phyloP scores from a whole-genome alignment of 352 stramenopile species.

The Phytophthora ohioensis region DNA sequence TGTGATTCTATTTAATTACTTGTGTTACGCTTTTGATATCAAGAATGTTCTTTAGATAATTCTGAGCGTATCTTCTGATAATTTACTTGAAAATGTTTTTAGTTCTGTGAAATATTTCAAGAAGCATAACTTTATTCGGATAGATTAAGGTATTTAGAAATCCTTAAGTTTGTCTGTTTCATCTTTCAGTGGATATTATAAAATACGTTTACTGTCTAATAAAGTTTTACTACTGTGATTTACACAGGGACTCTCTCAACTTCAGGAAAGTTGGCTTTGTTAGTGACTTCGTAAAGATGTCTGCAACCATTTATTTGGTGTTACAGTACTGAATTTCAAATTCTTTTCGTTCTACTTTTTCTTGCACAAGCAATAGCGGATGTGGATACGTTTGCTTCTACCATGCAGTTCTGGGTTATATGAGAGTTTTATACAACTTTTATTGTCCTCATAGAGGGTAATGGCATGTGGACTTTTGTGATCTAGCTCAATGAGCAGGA shows the following conservation, averaged over 20 bases:
- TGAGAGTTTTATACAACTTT: neutral
- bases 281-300: neutral
- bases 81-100: too few species aligned
- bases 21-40: too few species aligned
- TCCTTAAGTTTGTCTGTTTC: too few species aligned
- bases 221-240: neutral
- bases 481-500: constrained; percentile 2
- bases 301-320: neutral
- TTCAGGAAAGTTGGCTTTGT: neutral
- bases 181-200: neutral
- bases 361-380: neutral
- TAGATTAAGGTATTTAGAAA: too few species aligned
- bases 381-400: neutral
- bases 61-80: too few species aligned
- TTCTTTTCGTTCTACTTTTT: neutral
- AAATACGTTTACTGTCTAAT: neutral
- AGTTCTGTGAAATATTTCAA: too few species aligned
- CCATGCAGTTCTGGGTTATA: neutral
- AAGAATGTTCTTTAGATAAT: too few species aligned
- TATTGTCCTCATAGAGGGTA: neutral
- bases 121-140: too few species aligned
- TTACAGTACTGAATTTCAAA: neutral
- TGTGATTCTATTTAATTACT: too few species aligned
- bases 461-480: neutral
- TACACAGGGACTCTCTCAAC: neutral